Evolutionary conservation across 768 basidiomycete species (phyloP).

Genomic region (Boletus vermiculosoides): DNA sequence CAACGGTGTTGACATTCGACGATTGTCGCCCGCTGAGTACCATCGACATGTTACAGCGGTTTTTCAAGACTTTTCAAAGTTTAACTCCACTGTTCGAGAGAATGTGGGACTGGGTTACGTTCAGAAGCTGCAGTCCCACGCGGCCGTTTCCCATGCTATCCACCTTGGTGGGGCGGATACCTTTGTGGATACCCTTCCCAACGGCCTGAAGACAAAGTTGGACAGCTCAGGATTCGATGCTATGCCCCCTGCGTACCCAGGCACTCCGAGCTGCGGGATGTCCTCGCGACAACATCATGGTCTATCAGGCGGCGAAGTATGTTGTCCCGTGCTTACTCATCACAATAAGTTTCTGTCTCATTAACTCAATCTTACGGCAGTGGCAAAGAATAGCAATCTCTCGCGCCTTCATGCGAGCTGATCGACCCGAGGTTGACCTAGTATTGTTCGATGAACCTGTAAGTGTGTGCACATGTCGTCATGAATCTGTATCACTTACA

Average conservation of each 20-base stretch:
- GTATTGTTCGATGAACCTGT: slow-evolving; percentile 86
- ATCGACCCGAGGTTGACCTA: slow-evolving; percentile 70
- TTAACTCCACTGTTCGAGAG: slow-evolving; percentile 71
- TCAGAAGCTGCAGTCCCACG: slow-evolving; percentile 53
- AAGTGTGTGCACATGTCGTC: slow-evolving; percentile 29
- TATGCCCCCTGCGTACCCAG: slow-evolving; percentile 35
- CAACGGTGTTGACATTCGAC: slow-evolving; percentile 68
- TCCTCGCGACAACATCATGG: slow-evolving; percentile 52
- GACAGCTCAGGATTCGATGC: slow-evolving; percentile 61
- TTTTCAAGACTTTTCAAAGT: slow-evolving; percentile 85
- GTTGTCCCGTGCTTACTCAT: slow-evolving; percentile 13
- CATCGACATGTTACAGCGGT: slow-evolving; percentile 77
- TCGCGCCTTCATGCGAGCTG: slow-evolving; percentile 83
- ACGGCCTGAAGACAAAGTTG: slow-evolving; percentile 71
- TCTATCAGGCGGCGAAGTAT: slow-evolving; percentile 82
- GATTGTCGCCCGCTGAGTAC: slow-evolving; percentile 63
- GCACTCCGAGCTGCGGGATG: slow-evolving; percentile 31
- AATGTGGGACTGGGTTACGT: slow-evolving; percentile 86
- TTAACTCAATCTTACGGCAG: slow-evolving; percentile 38
- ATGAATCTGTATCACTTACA: slow-evolving; percentile 1
- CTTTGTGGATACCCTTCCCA: slow-evolving; percentile 63
- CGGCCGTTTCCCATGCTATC: slow-evolving; percentile 63
- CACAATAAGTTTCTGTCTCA: slow-evolving; percentile 10
- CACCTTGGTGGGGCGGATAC: slow-evolving; percentile 67
- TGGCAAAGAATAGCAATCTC: slow-evolving; percentile 89